Evolutionary conservation across 129 eudicot species (phyloP).

Genomic region (Pseudognaphalium luteoalbum): DNA sequence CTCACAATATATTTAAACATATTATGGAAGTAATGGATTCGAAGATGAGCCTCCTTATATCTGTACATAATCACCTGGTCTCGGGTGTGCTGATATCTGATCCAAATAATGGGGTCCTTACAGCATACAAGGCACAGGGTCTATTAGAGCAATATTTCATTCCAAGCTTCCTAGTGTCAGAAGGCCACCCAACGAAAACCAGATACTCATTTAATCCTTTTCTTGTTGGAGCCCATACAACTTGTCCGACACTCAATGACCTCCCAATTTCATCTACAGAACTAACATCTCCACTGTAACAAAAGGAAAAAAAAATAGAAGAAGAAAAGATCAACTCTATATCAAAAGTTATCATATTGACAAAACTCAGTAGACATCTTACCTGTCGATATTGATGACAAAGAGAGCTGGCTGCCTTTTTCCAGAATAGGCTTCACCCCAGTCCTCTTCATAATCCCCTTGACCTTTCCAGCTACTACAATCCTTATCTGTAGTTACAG

Average conservation of each 20-base stretch:
- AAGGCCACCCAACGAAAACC: slow-evolving; percentile 96
- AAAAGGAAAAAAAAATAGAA: neutral
- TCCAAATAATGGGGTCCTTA: slow-evolving; percentile 52
- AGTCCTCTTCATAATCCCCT: slow-evolving; percentile 93
- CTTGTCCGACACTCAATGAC: slow-evolving; percentile 88
- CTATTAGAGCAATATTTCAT: slow-evolving; percentile 85
- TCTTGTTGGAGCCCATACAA: slow-evolving; percentile 82
- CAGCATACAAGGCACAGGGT: slow-evolving; percentile 87
- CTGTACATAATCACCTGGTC: neutral
- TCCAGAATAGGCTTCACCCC: slow-evolving; percentile 97
- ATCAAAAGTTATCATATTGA: slow-evolving; percentile 15
- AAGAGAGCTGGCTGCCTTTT: slow-evolving; percentile 85
- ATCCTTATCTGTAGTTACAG: slow-evolving; percentile 62
- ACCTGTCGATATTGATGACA: slow-evolving; percentile 72
- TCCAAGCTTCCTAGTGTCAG: slow-evolving; percentile 70
- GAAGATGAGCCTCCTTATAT: neutral
- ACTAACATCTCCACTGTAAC: slow-evolving; percentile 82
- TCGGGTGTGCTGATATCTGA: slow-evolving; percentile 20
- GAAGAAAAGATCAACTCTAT: neutral
- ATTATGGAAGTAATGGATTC: neutral
- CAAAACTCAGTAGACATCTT: neutral
- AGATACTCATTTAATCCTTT: slow-evolving; percentile 53
- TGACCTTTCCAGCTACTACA: slow-evolving; percentile 86
- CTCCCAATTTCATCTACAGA: slow-evolving; percentile 62
- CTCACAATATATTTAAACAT: neutral